Evolutionary conservation across 2,329 filamentous ascomycete genomes (phyloP).

Genomic region (Penicillium sp.): DNA sequence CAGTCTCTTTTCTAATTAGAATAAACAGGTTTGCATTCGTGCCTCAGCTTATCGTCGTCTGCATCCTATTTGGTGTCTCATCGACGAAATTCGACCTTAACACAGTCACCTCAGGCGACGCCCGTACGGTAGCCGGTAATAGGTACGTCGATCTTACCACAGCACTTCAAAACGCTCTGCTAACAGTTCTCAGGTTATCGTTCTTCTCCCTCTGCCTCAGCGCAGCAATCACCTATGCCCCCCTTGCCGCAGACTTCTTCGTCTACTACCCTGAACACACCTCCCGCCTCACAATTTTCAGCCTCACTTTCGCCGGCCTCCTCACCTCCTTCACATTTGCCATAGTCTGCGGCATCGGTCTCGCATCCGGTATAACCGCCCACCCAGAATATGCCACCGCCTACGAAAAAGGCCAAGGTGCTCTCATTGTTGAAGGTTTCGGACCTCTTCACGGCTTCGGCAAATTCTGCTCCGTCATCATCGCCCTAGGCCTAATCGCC

Average conservation of each 20-base stretch:
- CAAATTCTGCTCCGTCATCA: constrained; percentile 64
- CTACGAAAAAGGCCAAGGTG: constrained; percentile 59
- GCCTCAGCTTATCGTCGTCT: constrained; percentile 60
- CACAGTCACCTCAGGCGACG: constrained; percentile 51
- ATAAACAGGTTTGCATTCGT: constrained; percentile 58
- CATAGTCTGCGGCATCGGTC: constrained; percentile 60
- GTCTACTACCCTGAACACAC: constrained; percentile 62
- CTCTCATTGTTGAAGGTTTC: constrained; percentile 63
- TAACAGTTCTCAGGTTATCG: constrained; percentile 48
- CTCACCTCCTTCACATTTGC: constrained; percentile 59
- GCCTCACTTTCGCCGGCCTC: constrained; percentile 57
- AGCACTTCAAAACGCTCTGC: too few relatives aligned
- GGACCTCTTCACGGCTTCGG: constrained; percentile 60
- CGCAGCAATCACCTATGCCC: constrained; percentile 62
- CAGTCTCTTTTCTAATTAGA: background rate
- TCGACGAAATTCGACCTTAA: constrained; percentile 58
- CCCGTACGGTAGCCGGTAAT: constrained; percentile 52
- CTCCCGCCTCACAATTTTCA: constrained; percentile 54
- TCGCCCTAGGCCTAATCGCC: constrained; percentile 62
- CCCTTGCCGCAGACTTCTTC: constrained; percentile 65
- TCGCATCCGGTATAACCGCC: constrained; percentile 56
- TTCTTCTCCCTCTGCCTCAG: constrained; percentile 70
- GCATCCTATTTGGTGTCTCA: constrained; percentile 61
- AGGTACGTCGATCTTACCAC: constrained; percentile 22
- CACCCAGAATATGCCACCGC: constrained; percentile 57